phyloP scores from a whole-genome alignment of 495 filamentous ascomycete species.

The Penicillium nucicola region DNA sequence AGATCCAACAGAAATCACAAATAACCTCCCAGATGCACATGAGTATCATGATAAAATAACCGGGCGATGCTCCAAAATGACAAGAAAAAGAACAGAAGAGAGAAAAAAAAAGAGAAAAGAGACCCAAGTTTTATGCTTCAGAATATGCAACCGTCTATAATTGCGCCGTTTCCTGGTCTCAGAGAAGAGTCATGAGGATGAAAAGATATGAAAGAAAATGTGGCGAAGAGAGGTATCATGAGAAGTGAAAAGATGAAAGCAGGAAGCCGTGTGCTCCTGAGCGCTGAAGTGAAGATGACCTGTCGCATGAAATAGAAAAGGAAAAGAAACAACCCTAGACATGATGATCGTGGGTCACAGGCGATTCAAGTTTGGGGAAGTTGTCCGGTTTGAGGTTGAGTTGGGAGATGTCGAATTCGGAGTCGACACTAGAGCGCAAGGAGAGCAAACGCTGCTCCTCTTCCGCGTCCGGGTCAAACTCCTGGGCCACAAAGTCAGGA shows the following conservation, averaged over 20 bases:
- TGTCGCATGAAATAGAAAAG: conserved; percentile 15
- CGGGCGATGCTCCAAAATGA: conserved; percentile 29
- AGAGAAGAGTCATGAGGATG: conserved; percentile 10
- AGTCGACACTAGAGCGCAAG: conserved; percentile 39
- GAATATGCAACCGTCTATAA: conserved; percentile 23
- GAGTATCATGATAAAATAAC: conserved; percentile 31
- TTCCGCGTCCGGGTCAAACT: conserved; percentile 24
- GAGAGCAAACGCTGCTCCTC: conserved; percentile 43
- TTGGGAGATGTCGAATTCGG: conserved; percentile 31
- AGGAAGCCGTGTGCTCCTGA: not conserved
- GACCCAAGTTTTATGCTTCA: conserved; percentile 15
- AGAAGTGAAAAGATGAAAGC: conserved; percentile 10
- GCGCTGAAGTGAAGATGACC: conserved; percentile 10
- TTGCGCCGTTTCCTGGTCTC: conserved; percentile 20
- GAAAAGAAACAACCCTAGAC: not conserved
- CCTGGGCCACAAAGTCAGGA: conserved; percentile 20
- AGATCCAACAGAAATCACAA: conserved; percentile 19
- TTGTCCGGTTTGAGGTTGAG: conserved; percentile 20
- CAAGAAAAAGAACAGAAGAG: conserved; percentile 11
- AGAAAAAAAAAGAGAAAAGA: conserved; percentile 10
- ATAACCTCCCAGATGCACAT: conserved; percentile 43
- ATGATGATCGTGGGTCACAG: conserved; percentile 4
- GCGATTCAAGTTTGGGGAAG: conserved; percentile 5
- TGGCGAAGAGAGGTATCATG: conserved; percentile 11
- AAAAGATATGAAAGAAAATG: conserved; percentile 5